Base-by-base conservation (phyloP, 1,139 yeast genomes). In the Nadsonia starkeyi-henricii region DNA sequence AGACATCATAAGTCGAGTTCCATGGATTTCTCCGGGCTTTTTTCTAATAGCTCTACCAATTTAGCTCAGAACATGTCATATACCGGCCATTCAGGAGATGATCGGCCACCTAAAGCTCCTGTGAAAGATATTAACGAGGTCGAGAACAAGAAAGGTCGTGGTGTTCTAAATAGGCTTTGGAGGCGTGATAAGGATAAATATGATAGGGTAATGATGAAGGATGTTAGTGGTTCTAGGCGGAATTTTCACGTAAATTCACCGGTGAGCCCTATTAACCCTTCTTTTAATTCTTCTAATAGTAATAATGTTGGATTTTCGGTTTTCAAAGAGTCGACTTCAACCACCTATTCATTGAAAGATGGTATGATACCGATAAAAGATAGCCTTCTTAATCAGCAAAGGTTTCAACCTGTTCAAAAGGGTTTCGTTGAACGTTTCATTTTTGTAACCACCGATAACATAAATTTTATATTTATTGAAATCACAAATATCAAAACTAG, bases 361-460 rank as follows among this genome's bases (percentile, higher is more conserved):
- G 39, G 39, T 33, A 33, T 33, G 39, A 33, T 33, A 12, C 39
- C 39, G 5, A 33, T 33, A 13, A 33, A 33, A n/a, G 39, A 33
- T n/a, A 33, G 39, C 12, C 39, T 33, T 5, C 39, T 33, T n/a
- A 33, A 33, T 15, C 39, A 33, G 39, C 17, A 33, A 15, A 33
- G 39, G 17, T 33, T 33, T 33, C 39, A 9, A 33, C 39, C 39
- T 13, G 12, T 33, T 33, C 39, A 33, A 15, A 33, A 33, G 17
- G 15, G 17, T 33, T 33, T 33, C 12, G 12, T 33, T 33, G 39
- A 33, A 15, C 15, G 39, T 12, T 68, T 62, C 52, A 63, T 83
- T 12, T 63, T 85, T 50, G 75, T 76, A 0, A 81, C 93, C 0
- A 66, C 66, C 33, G 88, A 86, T 59, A 79, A 81, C 55, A 56